Percentiles rank a stretch among this genome's conserved stretches.
Evolutionary conservation across 192 early-diverging fungal species (phyloP).

Genomic region (Rhizoclosmatium globosum): DNA sequence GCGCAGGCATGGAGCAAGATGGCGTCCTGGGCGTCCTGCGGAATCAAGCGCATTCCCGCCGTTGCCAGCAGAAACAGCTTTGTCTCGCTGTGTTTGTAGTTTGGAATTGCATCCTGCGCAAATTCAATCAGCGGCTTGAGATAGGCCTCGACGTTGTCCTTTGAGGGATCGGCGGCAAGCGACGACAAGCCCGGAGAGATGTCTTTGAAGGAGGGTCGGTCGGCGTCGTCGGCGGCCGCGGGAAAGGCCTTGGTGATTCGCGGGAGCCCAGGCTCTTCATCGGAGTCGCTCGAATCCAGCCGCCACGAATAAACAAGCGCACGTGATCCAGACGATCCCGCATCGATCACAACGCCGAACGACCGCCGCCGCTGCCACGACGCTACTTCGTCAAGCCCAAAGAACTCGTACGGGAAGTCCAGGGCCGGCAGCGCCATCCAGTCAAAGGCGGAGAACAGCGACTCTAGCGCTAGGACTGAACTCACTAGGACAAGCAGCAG

Average conservation of each 20-base stretch:
- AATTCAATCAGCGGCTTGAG: slow-evolving; percentile 82
- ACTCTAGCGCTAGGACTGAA: neutral
- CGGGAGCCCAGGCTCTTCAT: slow-evolving; percentile 5
- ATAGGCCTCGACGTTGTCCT: slow-evolving; percentile 61
- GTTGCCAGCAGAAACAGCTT: slow-evolving; percentile 94
- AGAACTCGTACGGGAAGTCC: slow-evolving; percentile 70
- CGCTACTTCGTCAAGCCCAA: slow-evolving; percentile 58
- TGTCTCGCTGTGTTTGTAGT: slow-evolving; percentile 62
- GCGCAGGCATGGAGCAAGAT: slow-evolving; percentile 75
- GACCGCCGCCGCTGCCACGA: slow-evolving; percentile 49
- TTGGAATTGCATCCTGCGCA: slow-evolving; percentile 75
- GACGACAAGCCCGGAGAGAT: slow-evolving; percentile 7
- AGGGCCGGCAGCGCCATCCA: slow-evolving; percentile 60
- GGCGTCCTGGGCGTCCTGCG: slow-evolving; percentile 51
- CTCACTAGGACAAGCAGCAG: no score
- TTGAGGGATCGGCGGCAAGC: neutral
- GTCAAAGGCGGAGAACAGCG: neutral
- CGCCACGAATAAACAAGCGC: slow-evolving; percentile 79
- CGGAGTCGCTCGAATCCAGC: neutral
- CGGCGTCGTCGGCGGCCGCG: neutral
- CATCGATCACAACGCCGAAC: slow-evolving; percentile 94
- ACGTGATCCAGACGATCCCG: slow-evolving; percentile 95
- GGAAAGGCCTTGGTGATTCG: slow-evolving; percentile 20
- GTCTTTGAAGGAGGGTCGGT: neutral
- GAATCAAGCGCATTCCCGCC: slow-evolving; percentile 84